phyloP scores from a whole-genome alignment of 164 flowering plant genomes.

The grape (Vitis vinifera) region DNA sequence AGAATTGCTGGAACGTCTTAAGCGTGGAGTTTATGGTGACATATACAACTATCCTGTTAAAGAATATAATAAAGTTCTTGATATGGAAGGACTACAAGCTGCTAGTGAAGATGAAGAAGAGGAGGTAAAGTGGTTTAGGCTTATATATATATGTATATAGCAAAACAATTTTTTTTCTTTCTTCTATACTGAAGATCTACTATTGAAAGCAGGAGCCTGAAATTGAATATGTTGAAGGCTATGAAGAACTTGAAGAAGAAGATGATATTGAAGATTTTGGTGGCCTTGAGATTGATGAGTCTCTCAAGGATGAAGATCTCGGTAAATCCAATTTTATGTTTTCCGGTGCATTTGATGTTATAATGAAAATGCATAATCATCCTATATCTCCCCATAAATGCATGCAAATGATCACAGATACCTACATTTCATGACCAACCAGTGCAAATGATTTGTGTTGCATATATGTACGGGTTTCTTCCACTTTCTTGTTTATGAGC shows the following conservation, averaged over 20 bases:
- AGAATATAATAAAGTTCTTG: conserved; percentile 48
- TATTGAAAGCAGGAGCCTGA: not conserved
- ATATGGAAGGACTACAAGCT: conserved; percentile 31
- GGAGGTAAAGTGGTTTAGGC: too few relatives aligned
- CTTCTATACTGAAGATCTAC: not conserved
- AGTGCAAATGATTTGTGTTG: too few relatives aligned
- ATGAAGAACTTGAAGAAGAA: not conserved
- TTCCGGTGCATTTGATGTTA: too few relatives aligned
- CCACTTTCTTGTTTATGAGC: too few relatives aligned
- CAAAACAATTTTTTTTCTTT: too few relatives aligned
- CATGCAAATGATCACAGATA: too few relatives aligned
- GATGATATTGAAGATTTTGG: not conserved
- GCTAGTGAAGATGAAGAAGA: conserved; percentile 28
- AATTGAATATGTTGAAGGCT: not conserved
- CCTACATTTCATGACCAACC: too few relatives aligned
- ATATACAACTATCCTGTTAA: conserved; percentile 65
- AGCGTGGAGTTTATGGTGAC: conserved; percentile 67
- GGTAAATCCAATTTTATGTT: too few relatives aligned
- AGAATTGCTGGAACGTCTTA: conserved; percentile 79
- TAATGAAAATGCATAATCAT: too few relatives aligned
- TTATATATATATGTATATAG: too few relatives aligned
- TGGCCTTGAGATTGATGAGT: not conserved
- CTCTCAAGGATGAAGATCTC: not conserved
- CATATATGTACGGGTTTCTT: too few relatives aligned
- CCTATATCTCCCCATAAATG: too few relatives aligned